Conservation (phyloP, 768 basidiomycete genomes). For the Phanerochaete carnosa region DNA sequence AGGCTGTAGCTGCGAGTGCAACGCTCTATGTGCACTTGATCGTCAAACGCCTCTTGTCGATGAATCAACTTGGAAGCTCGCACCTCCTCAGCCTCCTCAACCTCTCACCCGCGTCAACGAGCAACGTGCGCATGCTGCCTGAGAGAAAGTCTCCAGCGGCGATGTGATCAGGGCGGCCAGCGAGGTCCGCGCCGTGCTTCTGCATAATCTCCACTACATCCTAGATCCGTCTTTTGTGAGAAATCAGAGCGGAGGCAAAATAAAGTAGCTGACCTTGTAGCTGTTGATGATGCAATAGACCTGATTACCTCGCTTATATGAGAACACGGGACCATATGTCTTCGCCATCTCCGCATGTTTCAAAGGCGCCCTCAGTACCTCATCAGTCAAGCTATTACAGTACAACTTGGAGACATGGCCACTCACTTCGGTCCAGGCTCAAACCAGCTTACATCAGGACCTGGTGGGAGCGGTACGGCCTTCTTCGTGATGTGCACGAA, state of each 20-base stretch:
- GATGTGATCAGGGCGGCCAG: slow-evolving; percentile 33
- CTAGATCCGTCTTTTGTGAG: slow-evolving; percentile 5
- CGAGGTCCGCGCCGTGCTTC: slow-evolving; percentile 33
- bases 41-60: neutral
- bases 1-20: slow-evolving; percentile 34
- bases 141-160: slow-evolving; percentile 33
- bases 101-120: slow-evolving; percentile 25
- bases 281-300: slow-evolving; percentile 4
- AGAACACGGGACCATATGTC: slow-evolving; percentile 11
- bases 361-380: slow-evolving; percentile 3
- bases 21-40: slow-evolving; percentile 19
- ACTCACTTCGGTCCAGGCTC: slow-evolving; percentile 4
- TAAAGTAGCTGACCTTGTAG: neutral
- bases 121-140: slow-evolving; percentile 30
- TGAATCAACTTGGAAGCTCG: neutral
- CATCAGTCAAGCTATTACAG: neutral
- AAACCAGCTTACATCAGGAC: neutral
- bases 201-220: slow-evolving; percentile 39
- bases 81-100: slow-evolving; percentile 29
- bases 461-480: neutral
- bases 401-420: too few relatives aligned
- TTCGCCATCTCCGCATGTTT: slow-evolving; percentile 4
- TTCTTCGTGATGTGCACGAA: neutral
- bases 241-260: too few relatives aligned
- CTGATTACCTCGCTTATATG: slow-evolving; percentile 3